These are phyloP conservation scores for Dendrobium catenatum DNA, from an alignment of 106 monocot species.

Conservation along the genomic window DNA sequence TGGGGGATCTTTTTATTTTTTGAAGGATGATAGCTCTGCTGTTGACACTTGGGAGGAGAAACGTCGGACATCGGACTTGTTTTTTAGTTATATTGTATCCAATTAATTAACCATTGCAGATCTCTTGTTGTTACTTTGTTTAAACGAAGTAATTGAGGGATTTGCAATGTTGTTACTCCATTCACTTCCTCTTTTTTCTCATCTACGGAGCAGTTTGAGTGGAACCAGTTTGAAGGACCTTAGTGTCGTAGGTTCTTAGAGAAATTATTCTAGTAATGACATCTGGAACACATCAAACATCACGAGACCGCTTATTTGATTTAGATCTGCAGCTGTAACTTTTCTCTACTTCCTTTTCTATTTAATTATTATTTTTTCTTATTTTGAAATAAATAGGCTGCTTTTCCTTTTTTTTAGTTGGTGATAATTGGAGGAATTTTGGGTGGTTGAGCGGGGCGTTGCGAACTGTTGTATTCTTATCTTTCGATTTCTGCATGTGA, in stretches of 20 bases:
- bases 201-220: neutral
- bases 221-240: neutral
- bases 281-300: neutral
- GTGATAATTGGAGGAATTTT: neutral
- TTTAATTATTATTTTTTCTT: neutral
- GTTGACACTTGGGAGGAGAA: neutral
- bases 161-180: neutral
- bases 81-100: neutral
- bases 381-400: neutral
- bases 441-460: neutral
- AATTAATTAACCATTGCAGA: neutral
- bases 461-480: neutral
- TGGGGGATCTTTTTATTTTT: constrained; percentile 6
- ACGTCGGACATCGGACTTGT: too few species aligned
- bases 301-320: neutral
- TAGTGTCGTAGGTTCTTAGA: neutral
- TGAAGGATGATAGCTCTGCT: neutral
- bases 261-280: too few species aligned
- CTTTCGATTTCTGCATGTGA: constrained; percentile 1
- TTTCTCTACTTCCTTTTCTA: neutral
- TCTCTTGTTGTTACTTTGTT: neutral
- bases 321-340: neutral
- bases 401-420: neutral
- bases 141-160: neutral
- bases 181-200: neutral